phyloP scores from a whole-genome alignment of 2,329 filamentous ascomycete species.

The Phaeophleospora eucalypticola region DNA sequence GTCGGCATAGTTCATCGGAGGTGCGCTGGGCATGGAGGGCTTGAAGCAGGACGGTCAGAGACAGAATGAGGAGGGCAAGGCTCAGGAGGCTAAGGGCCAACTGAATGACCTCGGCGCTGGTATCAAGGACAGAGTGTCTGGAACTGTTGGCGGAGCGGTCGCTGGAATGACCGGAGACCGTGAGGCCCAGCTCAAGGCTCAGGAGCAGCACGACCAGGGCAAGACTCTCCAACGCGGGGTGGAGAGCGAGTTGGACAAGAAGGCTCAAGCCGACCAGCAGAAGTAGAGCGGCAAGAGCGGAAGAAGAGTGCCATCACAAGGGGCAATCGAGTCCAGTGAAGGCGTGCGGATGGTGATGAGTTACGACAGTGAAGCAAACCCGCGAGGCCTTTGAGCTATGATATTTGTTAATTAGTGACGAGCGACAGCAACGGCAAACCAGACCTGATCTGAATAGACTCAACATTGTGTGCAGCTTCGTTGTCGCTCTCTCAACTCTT shows the following conservation, averaged over 20 bases:
- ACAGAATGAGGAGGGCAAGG: conserved; percentile 76
- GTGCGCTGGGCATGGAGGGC: conserved; percentile 67
- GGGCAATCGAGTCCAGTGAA: no score
- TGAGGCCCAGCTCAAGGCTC: conserved; percentile 56
- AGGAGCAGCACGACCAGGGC: conserved; percentile 70
- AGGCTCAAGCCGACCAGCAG: conserved; percentile 35
- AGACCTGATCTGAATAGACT: no score
- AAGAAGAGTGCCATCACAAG: no score
- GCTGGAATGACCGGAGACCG: conserved; percentile 63
- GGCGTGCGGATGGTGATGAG: no score
- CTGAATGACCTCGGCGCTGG: conserved; percentile 69
- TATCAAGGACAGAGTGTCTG: conserved; percentile 35
- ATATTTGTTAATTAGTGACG: no score
- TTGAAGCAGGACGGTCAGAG: conserved; percentile 69
- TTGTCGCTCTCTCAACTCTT: no score
- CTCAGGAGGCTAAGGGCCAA: conserved; percentile 79
- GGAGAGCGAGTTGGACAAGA: conserved; percentile 74
- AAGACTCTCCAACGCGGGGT: conserved; percentile 81
- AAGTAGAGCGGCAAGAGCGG: no score
- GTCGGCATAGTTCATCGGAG: conserved; percentile 68
- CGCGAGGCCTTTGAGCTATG: no score
- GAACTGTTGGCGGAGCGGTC: conserved; percentile 66
- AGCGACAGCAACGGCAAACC: no score
- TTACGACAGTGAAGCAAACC: no score
- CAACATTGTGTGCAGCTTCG: no score